Evolutionary conservation across 73 alveolate species (phyloP).

Genomic region (Paramecium sexaurelia): DNA sequence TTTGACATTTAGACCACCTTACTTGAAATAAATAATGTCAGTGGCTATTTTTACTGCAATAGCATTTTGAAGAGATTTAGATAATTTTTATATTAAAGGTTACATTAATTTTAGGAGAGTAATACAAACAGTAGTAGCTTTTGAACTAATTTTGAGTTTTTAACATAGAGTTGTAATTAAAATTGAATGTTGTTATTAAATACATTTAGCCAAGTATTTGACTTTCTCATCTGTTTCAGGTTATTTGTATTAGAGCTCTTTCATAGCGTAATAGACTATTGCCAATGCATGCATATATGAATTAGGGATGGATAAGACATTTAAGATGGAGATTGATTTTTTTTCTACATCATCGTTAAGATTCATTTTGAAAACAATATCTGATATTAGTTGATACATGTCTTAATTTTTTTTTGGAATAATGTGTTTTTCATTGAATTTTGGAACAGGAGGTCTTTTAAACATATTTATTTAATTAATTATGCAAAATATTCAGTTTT

Average conservation of each 20-base stretch:
- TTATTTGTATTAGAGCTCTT: background rate
- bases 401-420: background rate
- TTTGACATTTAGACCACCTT: background rate
- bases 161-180: background rate
- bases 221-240: background rate
- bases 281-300: background rate
- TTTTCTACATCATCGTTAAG: background rate
- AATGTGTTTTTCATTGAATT: slow-evolving; percentile 18
- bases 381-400: background rate
- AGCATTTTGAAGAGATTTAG: background rate
- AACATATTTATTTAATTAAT: background rate
- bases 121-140: background rate
- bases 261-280: background rate
- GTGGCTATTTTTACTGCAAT: slow-evolving; percentile 36
- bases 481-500: background rate
- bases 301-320: background rate
- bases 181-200: background rate
- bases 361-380: background rate
- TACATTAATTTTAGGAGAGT: background rate
- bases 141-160: background rate
- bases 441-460: slow-evolving; percentile 49
- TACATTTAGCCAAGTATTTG: background rate
- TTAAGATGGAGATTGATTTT: background rate
- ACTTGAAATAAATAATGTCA: background rate
- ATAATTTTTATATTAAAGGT: slow-evolving; percentile 7